Conservation (phyloP, 352 stramenopile species). For the Pythium grandisporangium region DNA sequence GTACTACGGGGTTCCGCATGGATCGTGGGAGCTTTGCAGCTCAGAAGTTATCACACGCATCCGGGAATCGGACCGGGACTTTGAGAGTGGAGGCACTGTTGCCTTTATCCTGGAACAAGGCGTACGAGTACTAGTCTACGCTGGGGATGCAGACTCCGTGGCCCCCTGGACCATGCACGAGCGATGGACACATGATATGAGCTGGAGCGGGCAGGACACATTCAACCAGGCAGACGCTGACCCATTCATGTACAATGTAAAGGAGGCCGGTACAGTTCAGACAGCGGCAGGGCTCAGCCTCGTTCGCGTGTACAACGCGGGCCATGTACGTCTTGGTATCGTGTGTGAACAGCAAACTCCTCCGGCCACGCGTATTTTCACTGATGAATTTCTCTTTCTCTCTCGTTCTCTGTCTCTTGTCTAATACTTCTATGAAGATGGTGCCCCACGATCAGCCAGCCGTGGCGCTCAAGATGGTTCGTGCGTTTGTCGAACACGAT, state of each 20-base stretch:
- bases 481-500: conserved; percentile 27
- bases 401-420: no score
- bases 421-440: conserved; percentile 68
- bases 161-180: conserved; percentile 67
- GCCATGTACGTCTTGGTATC: conserved; percentile 77
- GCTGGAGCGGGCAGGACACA: conserved; percentile 23
- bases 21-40: conserved; percentile 43
- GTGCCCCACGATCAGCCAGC: conserved; percentile 63
- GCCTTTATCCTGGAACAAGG: conserved; percentile 28
- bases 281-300: conserved; percentile 48
- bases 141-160: conserved; percentile 55
- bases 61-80: conserved; percentile 24
- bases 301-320: conserved; percentile 46
- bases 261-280: conserved; percentile 26
- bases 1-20: conserved; percentile 29
- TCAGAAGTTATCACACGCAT: conserved; percentile 9
- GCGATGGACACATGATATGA: conserved; percentile 40
- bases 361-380: no score
- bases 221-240: conserved; percentile 16
- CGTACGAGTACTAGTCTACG: conserved; percentile 72
- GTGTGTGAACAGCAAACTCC: no score
- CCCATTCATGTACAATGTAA: conserved; percentile 12
- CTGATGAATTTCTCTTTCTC: no score
- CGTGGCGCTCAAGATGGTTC: conserved; percentile 33
- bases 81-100: conserved; percentile 51